Conservation (phyloP, 2,329 filamentous ascomycete species). For the Pestalotiopsis sp. region DNA sequence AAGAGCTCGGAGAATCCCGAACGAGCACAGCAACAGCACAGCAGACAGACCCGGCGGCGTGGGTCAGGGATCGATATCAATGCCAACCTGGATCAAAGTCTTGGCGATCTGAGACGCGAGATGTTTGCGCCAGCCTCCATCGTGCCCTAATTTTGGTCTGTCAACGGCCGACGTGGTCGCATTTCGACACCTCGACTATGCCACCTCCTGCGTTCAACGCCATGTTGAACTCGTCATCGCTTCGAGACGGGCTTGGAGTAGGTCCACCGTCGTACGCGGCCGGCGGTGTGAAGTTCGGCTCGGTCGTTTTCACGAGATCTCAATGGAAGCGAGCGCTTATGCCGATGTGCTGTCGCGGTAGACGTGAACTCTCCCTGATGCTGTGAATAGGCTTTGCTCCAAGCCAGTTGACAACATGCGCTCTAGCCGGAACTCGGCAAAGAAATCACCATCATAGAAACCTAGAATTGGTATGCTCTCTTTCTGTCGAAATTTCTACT, state of each 20-base stretch:
- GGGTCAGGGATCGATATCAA: neutral
- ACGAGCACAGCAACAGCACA: neutral
- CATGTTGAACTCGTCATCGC: neutral
- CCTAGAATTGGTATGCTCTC: too few species aligned
- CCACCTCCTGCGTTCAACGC: neutral
- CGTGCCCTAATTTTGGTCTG: neutral
- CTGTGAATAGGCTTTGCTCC: too few species aligned
- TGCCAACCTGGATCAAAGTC: neutral
- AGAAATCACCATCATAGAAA: too few species aligned
- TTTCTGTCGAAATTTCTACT: too few species aligned
- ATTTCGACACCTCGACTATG: neutral
- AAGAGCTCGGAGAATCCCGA: too few species aligned
- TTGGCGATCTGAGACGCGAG: neutral
- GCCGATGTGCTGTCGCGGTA: too few species aligned
- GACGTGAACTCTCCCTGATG: too few species aligned
- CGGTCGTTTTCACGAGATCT: neutral
- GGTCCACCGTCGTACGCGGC: neutral
- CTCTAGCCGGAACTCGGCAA: too few species aligned
- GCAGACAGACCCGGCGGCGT: neutral
- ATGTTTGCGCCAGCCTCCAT: neutral
- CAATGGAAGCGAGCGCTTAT: neutral
- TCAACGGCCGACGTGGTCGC: neutral
- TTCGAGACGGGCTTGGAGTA: neutral
- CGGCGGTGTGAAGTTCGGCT: neutral
- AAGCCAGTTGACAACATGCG: too few species aligned